phyloP scores from a whole-genome alignment of 331 rosid genomes.

The Acacia pycnantha region DNA sequence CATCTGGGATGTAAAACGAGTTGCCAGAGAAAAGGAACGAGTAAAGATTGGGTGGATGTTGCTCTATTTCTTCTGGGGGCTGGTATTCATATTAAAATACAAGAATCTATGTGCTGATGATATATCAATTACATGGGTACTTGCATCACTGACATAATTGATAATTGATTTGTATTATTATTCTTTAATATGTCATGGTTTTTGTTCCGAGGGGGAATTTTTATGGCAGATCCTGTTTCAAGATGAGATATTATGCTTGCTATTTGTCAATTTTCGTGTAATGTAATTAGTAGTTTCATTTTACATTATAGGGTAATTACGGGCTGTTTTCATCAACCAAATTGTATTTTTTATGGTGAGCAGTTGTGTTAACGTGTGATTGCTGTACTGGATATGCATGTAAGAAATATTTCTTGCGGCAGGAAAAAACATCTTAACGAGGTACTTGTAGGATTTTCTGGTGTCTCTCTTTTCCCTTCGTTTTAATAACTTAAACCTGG shows the following conservation, averaged over 20 bases:
- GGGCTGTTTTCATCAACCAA: neutral
- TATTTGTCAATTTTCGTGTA: constrained; percentile 15
- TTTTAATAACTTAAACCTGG: neutral
- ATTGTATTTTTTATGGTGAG: neutral
- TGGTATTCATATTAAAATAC: constrained; percentile 32
- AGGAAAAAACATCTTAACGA: neutral
- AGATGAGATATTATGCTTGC: constrained; percentile 11
- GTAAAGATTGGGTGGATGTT: constrained; percentile 12
- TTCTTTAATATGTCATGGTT: constrained; percentile 31
- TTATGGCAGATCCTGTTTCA: constrained; percentile 6
- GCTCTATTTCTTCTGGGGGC: constrained; percentile 25
- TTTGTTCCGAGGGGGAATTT: constrained; percentile 22
- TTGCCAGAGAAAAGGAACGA: constrained; percentile 19
- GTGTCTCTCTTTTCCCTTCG: neutral
- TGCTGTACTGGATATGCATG: neutral
- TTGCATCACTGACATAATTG: neutral
- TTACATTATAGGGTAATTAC: constrained; percentile 20
- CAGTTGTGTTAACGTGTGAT: neutral
- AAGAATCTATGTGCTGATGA: constrained; percentile 15
- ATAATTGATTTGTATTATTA: constrained; percentile 44
- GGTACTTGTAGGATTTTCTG: neutral
- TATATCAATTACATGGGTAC: constrained; percentile 27
- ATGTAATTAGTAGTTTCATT: constrained; percentile 34
- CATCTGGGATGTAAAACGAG: constrained; percentile 57
- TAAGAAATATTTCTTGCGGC: neutral